These are phyloP conservation scores for Taxawa tesnikishii DNA, from an alignment of 2,329 filamentous ascomycete species.

Conservation along the genomic window DNA sequence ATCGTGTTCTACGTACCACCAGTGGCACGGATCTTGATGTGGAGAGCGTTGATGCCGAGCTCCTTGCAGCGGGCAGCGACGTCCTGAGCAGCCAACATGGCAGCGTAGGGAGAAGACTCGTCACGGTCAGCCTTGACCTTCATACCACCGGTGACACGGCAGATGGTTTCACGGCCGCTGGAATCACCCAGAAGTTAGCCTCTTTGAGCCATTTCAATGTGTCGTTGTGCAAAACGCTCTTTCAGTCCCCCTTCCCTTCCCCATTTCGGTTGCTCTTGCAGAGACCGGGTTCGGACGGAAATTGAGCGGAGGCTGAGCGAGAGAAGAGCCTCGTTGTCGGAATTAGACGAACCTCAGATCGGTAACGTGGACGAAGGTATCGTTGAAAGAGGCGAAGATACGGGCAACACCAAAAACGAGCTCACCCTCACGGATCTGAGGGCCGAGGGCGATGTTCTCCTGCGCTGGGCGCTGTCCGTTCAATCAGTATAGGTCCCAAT, in stretches of 20 bases:
- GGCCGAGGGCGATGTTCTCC: constrained; percentile 98
- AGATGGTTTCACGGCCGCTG: constrained; percentile 99
- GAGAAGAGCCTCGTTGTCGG: too few relatives aligned
- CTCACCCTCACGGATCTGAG: constrained; percentile 93
- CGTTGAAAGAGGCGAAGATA: constrained; percentile 76
- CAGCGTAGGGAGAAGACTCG: constrained; percentile 98
- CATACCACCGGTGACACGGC: constrained; percentile 99
- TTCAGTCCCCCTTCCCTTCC: constrained; percentile 1
- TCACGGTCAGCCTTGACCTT: constrained; percentile 99
- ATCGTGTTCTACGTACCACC: constrained; percentile 55
- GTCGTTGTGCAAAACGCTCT: constrained; percentile 2
- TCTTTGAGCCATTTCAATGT: constrained; percentile 11
- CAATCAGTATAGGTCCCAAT: too few relatives aligned
- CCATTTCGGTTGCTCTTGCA: constrained; percentile 3
- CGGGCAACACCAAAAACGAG: constrained; percentile 96
- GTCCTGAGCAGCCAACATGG: constrained; percentile 97
- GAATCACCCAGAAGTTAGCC: constrained; percentile 58
- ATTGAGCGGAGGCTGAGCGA: too few relatives aligned
- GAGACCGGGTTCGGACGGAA: not conserved
- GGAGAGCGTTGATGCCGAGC: constrained; percentile 83
- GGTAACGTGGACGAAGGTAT: constrained; percentile 81
- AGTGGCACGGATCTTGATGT: constrained; percentile 99
- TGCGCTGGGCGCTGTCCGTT: constrained; percentile 62
- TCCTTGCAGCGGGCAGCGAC: constrained; percentile 85
- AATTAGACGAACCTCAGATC: constrained; percentile 60